These are phyloP conservation scores for Heracleum sosnowskyi DNA, from an alignment of 129 eudicot genomes.

Conservation along the genomic window DNA sequence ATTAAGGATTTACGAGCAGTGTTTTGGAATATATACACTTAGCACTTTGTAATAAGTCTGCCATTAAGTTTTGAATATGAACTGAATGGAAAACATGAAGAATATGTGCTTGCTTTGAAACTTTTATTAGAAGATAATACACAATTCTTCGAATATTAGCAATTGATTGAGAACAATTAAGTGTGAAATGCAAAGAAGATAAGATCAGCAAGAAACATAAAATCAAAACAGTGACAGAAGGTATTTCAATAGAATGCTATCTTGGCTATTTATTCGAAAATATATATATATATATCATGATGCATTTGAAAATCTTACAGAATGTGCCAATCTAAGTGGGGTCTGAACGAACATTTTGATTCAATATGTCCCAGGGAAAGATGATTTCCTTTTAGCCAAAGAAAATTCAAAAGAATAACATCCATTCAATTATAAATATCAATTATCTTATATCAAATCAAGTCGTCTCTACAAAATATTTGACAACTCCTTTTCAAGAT, in stretches of 20 bases:
- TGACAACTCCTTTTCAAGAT: neutral
- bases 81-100: neutral
- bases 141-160: neutral
- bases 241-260: neutral
- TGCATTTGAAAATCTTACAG: neutral
- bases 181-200: neutral
- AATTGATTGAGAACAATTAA: neutral
- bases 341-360: neutral
- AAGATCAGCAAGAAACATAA: neutral
- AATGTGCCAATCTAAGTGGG: neutral
- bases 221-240: neutral
- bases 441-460: neutral
- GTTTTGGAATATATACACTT: neutral
- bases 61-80: neutral
- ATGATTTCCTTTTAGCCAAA: neutral
- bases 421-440: neutral
- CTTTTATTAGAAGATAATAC: neutral
- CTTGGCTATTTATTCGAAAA: neutral
- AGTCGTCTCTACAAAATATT: neutral
- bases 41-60: neutral
- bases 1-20: neutral
- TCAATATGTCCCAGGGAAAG: neutral
- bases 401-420: neutral
- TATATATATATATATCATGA: neutral
- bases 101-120: slow-evolving; percentile 5